Evolutionary conservation across 2,329 filamentous ascomycete species (phyloP).

Genomic region (Didymellaceae sp.): DNA sequence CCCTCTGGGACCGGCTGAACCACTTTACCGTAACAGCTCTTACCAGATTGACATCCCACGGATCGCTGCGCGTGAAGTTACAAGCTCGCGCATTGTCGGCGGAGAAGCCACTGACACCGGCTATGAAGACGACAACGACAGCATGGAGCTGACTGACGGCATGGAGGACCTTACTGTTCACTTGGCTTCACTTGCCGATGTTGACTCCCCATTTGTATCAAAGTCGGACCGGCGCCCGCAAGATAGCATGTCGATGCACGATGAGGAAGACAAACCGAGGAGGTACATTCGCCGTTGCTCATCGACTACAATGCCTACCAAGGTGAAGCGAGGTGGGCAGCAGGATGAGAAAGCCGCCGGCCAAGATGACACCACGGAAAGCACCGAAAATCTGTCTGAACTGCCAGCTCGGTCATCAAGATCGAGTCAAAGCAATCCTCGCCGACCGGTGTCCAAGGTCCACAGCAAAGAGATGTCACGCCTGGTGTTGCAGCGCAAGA

Average conservation of each 20-base stretch:
- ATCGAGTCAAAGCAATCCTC: too few relatives aligned
- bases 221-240: not conserved
- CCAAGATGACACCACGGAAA: not conserved
- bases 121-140: slow-evolving; percentile 27
- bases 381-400: not conserved
- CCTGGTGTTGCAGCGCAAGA: too few relatives aligned
- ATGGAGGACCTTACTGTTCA: not conserved
- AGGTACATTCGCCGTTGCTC: not conserved
- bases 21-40: not conserved
- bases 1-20: not conserved
- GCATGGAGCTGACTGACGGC: slow-evolving; percentile 25
- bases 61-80: not conserved
- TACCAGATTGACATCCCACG: not conserved
- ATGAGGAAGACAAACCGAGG: slow-evolving; percentile 1
- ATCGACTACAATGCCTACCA: not conserved
- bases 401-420: not conserved
- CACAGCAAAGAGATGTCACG: too few relatives aligned
- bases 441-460: too few relatives aligned
- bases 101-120: slow-evolving; percentile 18
- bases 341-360: not conserved
- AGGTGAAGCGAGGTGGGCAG: not conserved
- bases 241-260: slow-evolving; percentile 7
- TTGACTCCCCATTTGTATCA: not conserved
- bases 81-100: not conserved
- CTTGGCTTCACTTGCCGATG: not conserved